These are phyloP conservation scores for Podaxis carcinomalis DNA, from an alignment of 768 basidiomycete species.

Conservation along the genomic window DNA sequence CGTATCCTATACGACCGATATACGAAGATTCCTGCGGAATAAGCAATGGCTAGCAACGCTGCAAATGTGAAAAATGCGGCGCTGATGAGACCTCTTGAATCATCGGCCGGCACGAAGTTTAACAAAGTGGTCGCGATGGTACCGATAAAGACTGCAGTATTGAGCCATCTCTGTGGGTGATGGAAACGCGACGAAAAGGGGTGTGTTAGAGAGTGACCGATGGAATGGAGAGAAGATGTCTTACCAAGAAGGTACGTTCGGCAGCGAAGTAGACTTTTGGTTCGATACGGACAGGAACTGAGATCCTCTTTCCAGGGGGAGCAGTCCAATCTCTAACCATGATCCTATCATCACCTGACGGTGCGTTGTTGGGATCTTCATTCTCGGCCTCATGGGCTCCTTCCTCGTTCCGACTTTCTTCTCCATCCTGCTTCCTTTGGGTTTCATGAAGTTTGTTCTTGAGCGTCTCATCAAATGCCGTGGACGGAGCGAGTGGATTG, in stretches of 20 bases:
- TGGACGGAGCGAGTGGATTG: slow-evolving; percentile 81
- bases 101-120: slow-evolving; percentile 75
- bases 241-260: slow-evolving; percentile 89
- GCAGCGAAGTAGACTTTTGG: slow-evolving; percentile 98
- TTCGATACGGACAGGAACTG: slow-evolving; percentile 93
- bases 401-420: slow-evolving; percentile 21
- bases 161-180: slow-evolving; percentile 76
- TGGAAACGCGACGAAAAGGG: not conserved
- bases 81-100: slow-evolving; percentile 77
- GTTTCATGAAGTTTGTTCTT: slow-evolving; percentile 53
- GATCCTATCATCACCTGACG: slow-evolving; percentile 45
- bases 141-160: slow-evolving; percentile 82
- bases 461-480: slow-evolving; percentile 80
- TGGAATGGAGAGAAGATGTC: slow-evolving; percentile 24
- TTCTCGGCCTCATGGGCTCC: slow-evolving; percentile 26
- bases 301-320: slow-evolving; percentile 82
- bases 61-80: slow-evolving; percentile 86
- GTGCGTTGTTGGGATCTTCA: slow-evolving; percentile 27
- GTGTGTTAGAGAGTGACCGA: slow-evolving; percentile 3
- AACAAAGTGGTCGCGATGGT: slow-evolving; percentile 87
- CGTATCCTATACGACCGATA: slow-evolving; percentile 70
- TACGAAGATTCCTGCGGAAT: slow-evolving; percentile 78
- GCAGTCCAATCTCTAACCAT: slow-evolving; percentile 71
- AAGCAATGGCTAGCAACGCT: slow-evolving; percentile 86
- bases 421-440: slow-evolving; percentile 22